A percentile compares a stretch with the other conserved stretches of the same genome.
phyloP scores from a whole-genome alignment of 1,284 basidiomycete genomes.

The Pseudomicrostroma phylloplanum region DNA sequence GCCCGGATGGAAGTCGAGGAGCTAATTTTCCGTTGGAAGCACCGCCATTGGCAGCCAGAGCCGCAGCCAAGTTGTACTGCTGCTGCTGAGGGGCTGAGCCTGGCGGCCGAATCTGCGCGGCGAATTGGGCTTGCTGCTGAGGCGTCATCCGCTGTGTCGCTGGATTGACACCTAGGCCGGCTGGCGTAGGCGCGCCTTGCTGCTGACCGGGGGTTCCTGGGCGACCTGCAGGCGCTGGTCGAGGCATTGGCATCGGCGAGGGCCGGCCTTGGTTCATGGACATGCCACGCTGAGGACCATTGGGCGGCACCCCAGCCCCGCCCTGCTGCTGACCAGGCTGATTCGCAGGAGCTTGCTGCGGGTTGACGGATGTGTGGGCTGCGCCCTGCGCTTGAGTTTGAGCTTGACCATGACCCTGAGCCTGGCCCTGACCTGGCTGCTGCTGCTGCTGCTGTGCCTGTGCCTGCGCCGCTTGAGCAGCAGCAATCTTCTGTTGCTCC shows the following conservation, averaged over 20 bases:
- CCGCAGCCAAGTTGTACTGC: conserved; percentile 10
- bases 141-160: conserved; percentile 4
- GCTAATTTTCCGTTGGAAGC: background rate
- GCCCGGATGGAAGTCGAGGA: too few species aligned
- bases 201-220: conserved; percentile 12
- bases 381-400: background rate
- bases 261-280: background rate
- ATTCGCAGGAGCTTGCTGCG: conserved; percentile 12
- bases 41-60: background rate
- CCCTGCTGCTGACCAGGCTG: conserved; percentile 3
- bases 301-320: conserved; percentile 1
- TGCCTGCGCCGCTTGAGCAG: conserved; percentile 19
- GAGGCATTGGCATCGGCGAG: background rate
- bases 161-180: conserved; percentile 9
- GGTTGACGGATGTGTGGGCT: conserved; percentile 8
- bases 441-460: conserved; percentile 17
- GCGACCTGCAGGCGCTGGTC: background rate
- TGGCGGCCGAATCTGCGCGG: conserved; percentile 22
- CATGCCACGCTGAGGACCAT: conserved; percentile 9
- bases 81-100: conserved; percentile 1
- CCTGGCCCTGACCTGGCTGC: conserved; percentile 14
- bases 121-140: conserved; percentile 16
- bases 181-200: conserved; percentile 12
- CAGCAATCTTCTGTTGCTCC: conserved; percentile 28
- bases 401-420: background rate